A percentile compares a stretch with the other conserved stretches of the same genome.
Evolutionary conservation across 768 basidiomycete species (phyloP).

Genomic region (Boletus insuetus): DNA sequence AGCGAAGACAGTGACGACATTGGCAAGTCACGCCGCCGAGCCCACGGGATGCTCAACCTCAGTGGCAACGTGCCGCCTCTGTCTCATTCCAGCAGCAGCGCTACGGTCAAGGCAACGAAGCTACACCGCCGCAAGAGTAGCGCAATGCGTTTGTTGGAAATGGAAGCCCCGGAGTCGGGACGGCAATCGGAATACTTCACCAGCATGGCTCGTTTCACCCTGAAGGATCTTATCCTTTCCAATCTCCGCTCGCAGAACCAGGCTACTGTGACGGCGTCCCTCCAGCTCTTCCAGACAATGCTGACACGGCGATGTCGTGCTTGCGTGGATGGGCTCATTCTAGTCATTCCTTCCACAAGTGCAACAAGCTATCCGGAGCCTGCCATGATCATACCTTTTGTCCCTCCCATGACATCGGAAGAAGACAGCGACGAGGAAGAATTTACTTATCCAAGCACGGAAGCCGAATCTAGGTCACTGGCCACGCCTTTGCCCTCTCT

Average conservation of each 20-base stretch:
- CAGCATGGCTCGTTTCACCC: conserved; percentile 82
- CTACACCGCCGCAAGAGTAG: conserved; percentile 73
- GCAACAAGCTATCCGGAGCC: conserved; percentile 78
- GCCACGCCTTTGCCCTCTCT: conserved; percentile 15
- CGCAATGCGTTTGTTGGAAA: conserved; percentile 86
- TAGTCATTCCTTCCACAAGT: conserved; percentile 62
- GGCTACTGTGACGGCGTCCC: conserved; percentile 67
- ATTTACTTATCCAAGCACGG: conserved; percentile 41
- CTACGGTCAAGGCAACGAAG: conserved; percentile 43
- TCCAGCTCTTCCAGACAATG: conserved; percentile 79
- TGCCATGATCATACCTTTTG: conserved; percentile 33
- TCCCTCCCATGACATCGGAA: conserved; percentile 18
- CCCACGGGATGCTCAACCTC: conserved; percentile 43
- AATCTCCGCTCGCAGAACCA: conserved; percentile 70
- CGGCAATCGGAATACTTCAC: conserved; percentile 81
- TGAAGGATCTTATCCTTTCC: conserved; percentile 83
- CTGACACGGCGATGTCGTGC: conserved; percentile 65
- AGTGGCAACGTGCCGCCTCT: conserved; percentile 34
- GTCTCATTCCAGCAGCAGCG: conserved; percentile 25
- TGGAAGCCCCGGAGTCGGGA: conserved; percentile 72
- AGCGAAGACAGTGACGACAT: conserved; percentile 81
- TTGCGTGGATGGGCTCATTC: conserved; percentile 64
- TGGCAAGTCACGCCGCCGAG: conserved; percentile 43
- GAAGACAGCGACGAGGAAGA: conserved; percentile 54
- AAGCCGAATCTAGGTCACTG: conserved; percentile 16